Percentiles rank a stretch among this genome's conserved stretches.
Conservation (phyloP, 257 asterid genomes). For the Solanum chilense region DNA sequence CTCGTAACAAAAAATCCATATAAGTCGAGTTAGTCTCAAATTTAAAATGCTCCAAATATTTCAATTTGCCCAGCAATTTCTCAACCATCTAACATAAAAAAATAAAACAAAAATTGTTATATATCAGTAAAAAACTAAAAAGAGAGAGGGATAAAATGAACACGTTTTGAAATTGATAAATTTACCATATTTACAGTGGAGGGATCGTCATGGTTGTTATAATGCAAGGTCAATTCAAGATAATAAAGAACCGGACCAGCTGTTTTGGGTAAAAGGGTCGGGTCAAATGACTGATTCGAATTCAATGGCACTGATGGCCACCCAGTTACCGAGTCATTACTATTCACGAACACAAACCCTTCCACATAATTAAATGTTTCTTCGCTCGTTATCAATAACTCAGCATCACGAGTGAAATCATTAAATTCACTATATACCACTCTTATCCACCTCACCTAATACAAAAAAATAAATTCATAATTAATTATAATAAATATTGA, state of each 20-base stretch:
- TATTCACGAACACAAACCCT: constrained; percentile 72
- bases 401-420: constrained; percentile 71
- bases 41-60: constrained; percentile 21
- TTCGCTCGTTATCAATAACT: constrained; percentile 45
- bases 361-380: constrained; percentile 72
- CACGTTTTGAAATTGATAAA: neutral
- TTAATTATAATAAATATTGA: neutral
- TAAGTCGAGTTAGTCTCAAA: constrained; percentile 40
- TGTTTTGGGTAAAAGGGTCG: constrained; percentile 24
- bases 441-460: constrained; percentile 91
- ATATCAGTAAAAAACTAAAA: neutral
- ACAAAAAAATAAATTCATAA: neutral
- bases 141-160: neutral
- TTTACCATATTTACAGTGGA: constrained; percentile 47
- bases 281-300: constrained; percentile 31
- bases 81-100: constrained; percentile 41
- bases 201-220: constrained; percentile 22
- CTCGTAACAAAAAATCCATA: constrained; percentile 62
- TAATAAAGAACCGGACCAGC: constrained; percentile 82
- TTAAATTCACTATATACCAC: constrained; percentile 69
- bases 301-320: constrained; percentile 67
- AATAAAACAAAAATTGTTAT: neutral
- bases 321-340: constrained; percentile 72
- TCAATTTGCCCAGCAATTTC: constrained; percentile 27
- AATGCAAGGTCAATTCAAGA: constrained; percentile 76